Percentiles rank a stretch among this genome's conserved stretches.
Conservation (phyloP, 768 basidiomycete genomes). For the Hebeloma cylindrosporum region DNA sequence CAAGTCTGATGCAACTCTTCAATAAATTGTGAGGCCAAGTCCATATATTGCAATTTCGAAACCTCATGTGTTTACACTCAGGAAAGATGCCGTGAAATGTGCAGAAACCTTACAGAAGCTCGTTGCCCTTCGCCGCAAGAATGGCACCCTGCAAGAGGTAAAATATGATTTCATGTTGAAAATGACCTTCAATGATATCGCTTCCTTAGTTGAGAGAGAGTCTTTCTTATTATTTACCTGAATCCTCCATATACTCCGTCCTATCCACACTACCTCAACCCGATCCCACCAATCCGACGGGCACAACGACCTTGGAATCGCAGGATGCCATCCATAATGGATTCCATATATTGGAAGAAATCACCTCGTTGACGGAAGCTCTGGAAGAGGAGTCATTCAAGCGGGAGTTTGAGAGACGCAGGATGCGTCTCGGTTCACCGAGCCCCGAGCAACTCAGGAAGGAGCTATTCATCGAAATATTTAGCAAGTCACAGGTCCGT, state of each 20-base stretch:
- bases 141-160: slow-evolving; percentile 64
- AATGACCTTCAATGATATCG: slow-evolving; percentile 1
- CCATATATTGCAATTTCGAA: neutral
- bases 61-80: slow-evolving; percentile 28
- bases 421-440: slow-evolving; percentile 72
- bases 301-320: slow-evolving; percentile 53
- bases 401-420: slow-evolving; percentile 73
- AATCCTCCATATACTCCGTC: slow-evolving; percentile 60
- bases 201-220: slow-evolving; percentile 62
- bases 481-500: slow-evolving; percentile 57
- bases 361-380: slow-evolving; percentile 60
- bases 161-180: slow-evolving; percentile 12
- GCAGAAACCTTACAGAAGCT: slow-evolving; percentile 81
- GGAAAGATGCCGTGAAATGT: slow-evolving; percentile 75
- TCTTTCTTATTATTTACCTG: slow-evolving; percentile 71
- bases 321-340: slow-evolving; percentile 70
- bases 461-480: slow-evolving; percentile 69
- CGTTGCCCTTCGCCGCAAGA: slow-evolving; percentile 57
- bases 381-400: slow-evolving; percentile 58
- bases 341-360: slow-evolving; percentile 70
- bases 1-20: slow-evolving; percentile 58
- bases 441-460: slow-evolving; percentile 56
- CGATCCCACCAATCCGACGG: slow-evolving; percentile 71
- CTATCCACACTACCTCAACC: slow-evolving; percentile 71
- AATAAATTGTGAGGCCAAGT: slow-evolving; percentile 49